These are phyloP conservation scores for Botrytis byssoidea DNA, from an alignment of 2,329 filamentous ascomycete species.

Conservation along the genomic window DNA sequence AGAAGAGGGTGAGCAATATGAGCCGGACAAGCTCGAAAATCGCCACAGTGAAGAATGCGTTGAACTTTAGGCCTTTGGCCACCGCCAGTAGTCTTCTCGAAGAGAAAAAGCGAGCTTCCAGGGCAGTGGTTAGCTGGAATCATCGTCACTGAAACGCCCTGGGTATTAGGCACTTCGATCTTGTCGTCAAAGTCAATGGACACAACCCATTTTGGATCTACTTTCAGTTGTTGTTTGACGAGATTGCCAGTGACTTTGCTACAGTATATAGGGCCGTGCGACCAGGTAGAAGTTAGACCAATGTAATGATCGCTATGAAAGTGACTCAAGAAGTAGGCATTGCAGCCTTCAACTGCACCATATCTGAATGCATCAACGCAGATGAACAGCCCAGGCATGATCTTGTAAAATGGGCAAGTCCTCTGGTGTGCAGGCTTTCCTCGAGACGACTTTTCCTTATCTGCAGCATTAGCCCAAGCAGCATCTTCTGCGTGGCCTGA, in stretches of 20 bases:
- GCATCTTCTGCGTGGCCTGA: slow-evolving; percentile 83
- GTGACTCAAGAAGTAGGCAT: slow-evolving; percentile 94
- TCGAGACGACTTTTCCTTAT: slow-evolving; percentile 71
- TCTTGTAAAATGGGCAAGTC: slow-evolving; percentile 98
- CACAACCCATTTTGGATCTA: slow-evolving; percentile 81
- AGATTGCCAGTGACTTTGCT: slow-evolving; percentile 89
- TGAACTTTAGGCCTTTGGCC: slow-evolving; percentile 62
- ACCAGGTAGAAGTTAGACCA: slow-evolving; percentile 83
- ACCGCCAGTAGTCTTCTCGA: slow-evolving; percentile 72
- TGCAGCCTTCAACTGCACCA: slow-evolving; percentile 86
- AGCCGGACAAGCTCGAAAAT: slow-evolving; percentile 85
- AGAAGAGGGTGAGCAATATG: slow-evolving; percentile 82
- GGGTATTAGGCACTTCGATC: slow-evolving; percentile 75
- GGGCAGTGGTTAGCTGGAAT: slow-evolving; percentile 96
- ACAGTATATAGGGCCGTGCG: slow-evolving; percentile 93
- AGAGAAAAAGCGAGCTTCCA: slow-evolving; percentile 89
- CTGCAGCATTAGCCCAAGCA: slow-evolving; percentile 85
- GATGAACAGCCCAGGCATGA: slow-evolving; percentile 87
- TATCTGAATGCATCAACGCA: slow-evolving; percentile 97
- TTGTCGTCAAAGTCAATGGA: slow-evolving; percentile 81
- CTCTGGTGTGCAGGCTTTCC: slow-evolving; percentile 85
- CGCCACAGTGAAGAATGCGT: slow-evolving; percentile 89
- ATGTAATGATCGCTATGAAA: slow-evolving; percentile 99
- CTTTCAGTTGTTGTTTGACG: slow-evolving; percentile 79
- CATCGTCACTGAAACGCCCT: slow-evolving; percentile 87